Evolutionary conservation across 768 basidiomycete genomes (phyloP), one percentile per base, ranked within the genome.

Genomic region (Leccinum variicolor): DNA sequence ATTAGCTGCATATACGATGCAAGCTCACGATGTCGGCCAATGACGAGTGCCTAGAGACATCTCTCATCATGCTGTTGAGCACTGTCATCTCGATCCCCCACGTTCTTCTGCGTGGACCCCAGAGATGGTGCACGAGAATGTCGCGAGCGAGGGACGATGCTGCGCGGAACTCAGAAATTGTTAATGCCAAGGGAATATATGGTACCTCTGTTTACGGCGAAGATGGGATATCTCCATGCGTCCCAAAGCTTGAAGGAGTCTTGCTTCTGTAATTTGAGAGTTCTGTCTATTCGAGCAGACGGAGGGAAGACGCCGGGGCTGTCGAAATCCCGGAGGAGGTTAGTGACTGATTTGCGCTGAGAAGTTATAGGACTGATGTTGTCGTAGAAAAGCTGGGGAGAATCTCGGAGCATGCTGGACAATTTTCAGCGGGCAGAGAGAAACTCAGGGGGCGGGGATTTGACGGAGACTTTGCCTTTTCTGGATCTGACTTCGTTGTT

Each of bases 71-170:
- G 57, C 84, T 85, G n/a, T 84, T 84, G 14, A 93, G 82, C 29
- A 96, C 80, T 3, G 95, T 95, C 90, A 98, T 92, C 74, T 92
- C 90, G 53, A 94, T 86, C 1, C 94, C 93, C 96, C 96, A 99
- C 6, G 89, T 86, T 68, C 90, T 89, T 67, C 86, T 85, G 45
- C 89, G 85, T 1, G 96, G 94, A 3, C 96, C 96, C 77, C 85
- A 89, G 41, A 98, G 75, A 60, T 87, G 84, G 69, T 97, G 89
- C 7, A 81, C 77, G 49, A 96, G 72, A 25, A 97, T 79, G 53
- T 92, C 94, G 13, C 79, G 75, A 4, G 86, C 84, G 6, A 85
- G 66, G 26, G 64, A 62, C 23, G 73, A 73, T 39, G 62, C 71
- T 73, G 31, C 15, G 10, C 25, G 11, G 55, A 17, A 43, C 17